Conservation (phyloP, 2,329 filamentous ascomycete species). For the Dothideomycetes sp. region DNA sequence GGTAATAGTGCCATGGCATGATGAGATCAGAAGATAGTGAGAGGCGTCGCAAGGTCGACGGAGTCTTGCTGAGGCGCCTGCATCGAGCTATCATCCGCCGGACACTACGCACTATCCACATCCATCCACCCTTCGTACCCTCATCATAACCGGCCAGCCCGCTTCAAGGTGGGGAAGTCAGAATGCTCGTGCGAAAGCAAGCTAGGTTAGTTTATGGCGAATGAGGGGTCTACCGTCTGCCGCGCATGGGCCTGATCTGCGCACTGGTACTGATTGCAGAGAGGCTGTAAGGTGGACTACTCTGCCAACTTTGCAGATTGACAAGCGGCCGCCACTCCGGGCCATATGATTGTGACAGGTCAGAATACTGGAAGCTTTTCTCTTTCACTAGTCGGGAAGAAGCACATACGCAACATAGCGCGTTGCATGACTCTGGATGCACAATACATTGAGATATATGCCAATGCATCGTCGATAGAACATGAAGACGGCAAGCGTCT, state of each 20-base stretch:
- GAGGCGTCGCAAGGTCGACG: slow-evolving; percentile 8
- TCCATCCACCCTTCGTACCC: neutral
- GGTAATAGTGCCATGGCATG: slow-evolving; percentile 10
- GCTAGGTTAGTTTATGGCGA: slow-evolving; percentile 9
- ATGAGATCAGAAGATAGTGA: slow-evolving; percentile 10
- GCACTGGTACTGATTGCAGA: slow-evolving; percentile 2
- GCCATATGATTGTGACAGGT: too few species aligned
- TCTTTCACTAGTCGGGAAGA: too few species aligned
- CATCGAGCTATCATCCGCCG: slow-evolving; percentile 8
- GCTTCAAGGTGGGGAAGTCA: slow-evolving; percentile 9
- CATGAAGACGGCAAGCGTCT: neutral
- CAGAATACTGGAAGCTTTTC: too few species aligned
- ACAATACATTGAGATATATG: too few species aligned
- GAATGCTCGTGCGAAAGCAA: slow-evolving; percentile 2
- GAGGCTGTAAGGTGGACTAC: slow-evolving; percentile 1
- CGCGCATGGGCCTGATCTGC: slow-evolving; percentile 9
- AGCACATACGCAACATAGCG: too few species aligned
- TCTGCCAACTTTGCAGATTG: neutral
- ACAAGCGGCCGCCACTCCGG: too few species aligned
- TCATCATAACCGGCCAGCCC: slow-evolving; percentile 6
- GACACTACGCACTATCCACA: slow-evolving; percentile 7
- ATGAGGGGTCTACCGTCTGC: slow-evolving; percentile 8
- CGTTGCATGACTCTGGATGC: too few species aligned
- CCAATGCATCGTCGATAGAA: neutral
- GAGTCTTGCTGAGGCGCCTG: slow-evolving; percentile 7